These are phyloP conservation scores for Neurospora sp. DNA, from an alignment of 495 filamentous ascomycete species.

Conservation along the genomic window DNA sequence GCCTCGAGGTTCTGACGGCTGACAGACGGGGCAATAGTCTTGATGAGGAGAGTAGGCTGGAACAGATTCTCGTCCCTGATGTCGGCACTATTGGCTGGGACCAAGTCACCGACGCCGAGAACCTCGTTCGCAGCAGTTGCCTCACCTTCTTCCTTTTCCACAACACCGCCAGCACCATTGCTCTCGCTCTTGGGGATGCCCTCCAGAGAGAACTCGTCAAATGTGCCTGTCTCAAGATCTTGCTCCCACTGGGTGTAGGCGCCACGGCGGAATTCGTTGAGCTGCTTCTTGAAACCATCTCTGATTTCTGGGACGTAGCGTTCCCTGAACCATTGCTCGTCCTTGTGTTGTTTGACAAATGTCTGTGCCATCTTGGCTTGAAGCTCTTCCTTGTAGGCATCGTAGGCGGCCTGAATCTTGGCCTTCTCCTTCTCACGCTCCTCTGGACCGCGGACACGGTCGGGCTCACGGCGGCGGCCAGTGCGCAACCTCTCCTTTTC, in stretches of 20 bases:
- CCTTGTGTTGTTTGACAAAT: slow-evolving; percentile 84
- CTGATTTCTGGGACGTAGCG: slow-evolving; percentile 77
- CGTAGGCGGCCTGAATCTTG: slow-evolving; percentile 85
- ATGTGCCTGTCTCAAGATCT: slow-evolving; percentile 69
- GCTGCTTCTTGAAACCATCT: slow-evolving; percentile 53
- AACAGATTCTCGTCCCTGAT: slow-evolving; percentile 71
- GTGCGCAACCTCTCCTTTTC: slow-evolving; percentile 70
- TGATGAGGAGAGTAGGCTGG: slow-evolving; percentile 90
- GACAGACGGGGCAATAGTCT: slow-evolving; percentile 94
- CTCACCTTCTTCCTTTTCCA: slow-evolving; percentile 93
- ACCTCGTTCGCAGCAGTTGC: slow-evolving; percentile 84
- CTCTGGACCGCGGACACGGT: slow-evolving; percentile 66
- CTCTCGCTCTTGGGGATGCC: slow-evolving; percentile 90
- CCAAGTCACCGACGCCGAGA: slow-evolving; percentile 78
- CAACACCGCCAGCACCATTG: slow-evolving; percentile 73
- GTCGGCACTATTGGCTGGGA: slow-evolving; percentile 69
- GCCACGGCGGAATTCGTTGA: slow-evolving; percentile 64
- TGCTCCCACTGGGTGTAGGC: slow-evolving; percentile 75
- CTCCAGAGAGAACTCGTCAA: slow-evolving; percentile 92
- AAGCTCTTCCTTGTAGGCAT: slow-evolving; percentile 86
- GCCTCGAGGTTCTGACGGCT: slow-evolving; percentile 85
- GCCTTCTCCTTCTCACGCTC: slow-evolving; percentile 83
- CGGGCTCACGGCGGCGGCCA: slow-evolving; percentile 61
- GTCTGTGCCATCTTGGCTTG: slow-evolving; percentile 80
- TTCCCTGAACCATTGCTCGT: slow-evolving; percentile 96